These are phyloP conservation scores for Boletus pseudo-olivaceus DNA, from an alignment of 768 basidiomycete species.

Conservation along the genomic window DNA sequence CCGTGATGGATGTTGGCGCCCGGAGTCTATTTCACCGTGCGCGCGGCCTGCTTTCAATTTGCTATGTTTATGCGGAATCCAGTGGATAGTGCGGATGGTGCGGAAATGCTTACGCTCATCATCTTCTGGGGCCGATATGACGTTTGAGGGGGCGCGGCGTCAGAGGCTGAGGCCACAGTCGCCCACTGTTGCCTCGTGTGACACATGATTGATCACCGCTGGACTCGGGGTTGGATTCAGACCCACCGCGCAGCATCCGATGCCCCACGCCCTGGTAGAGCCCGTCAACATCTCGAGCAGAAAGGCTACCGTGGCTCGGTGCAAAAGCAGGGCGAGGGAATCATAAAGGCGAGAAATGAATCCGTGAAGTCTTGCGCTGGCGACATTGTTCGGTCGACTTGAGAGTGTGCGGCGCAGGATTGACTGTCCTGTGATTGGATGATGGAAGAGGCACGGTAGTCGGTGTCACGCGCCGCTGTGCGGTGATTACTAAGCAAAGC, in stretches of 20 bases:
- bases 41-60: background rate
- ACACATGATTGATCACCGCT: background rate
- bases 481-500: too few species aligned
- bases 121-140: background rate
- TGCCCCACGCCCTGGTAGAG: conserved; percentile 1
- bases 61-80: background rate
- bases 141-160: background rate
- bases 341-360: too few species aligned
- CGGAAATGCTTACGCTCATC: too few species aligned
- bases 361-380: too few species aligned
- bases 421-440: too few species aligned
- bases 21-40: background rate
- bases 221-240: background rate
- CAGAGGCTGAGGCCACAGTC: background rate
- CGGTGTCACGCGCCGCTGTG: too few species aligned
- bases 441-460: too few species aligned
- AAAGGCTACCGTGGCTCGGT: too few species aligned
- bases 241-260: background rate
- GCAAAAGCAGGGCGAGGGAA: too few species aligned
- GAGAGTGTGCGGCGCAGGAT: too few species aligned
- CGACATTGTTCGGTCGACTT: background rate
- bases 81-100: background rate
- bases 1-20: background rate
- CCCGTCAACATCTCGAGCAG: background rate
- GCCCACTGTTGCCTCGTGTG: conserved; percentile 1